Conservation (phyloP, 345 rosid genomes). For the Physaria fendleri region DNA sequence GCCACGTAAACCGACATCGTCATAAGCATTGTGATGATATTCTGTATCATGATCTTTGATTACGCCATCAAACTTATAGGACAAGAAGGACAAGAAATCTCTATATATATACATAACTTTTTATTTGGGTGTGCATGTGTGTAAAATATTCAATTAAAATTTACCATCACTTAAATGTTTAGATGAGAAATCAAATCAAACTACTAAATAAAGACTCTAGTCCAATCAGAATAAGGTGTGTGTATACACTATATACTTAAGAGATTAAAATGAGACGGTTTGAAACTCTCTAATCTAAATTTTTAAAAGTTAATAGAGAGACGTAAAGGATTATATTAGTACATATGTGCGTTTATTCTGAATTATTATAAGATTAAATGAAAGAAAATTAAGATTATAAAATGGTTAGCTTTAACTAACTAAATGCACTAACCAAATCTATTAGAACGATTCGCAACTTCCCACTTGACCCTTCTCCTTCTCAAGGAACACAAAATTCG, state of each 20-base stretch:
- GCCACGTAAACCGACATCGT: slow-evolving; percentile 27
- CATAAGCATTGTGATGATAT: slow-evolving; percentile 22
- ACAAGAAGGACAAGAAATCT: slow-evolving; percentile 4
- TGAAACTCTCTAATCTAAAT: neutral
- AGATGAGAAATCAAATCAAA: neutral
- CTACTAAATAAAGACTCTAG: neutral
- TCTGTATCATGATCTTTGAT: slow-evolving; percentile 21
- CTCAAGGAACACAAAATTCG: too few species aligned
- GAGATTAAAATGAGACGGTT: neutral
- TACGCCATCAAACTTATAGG: slow-evolving; percentile 28
- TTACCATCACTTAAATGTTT: neutral
- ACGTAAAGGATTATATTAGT: neutral
- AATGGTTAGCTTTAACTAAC: slow-evolving; percentile 56
- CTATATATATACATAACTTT: neutral
- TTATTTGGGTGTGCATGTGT: neutral
- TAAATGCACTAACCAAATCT: slow-evolving; percentile 38
- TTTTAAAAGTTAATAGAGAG: neutral
- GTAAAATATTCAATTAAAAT: neutral
- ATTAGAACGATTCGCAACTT: slow-evolving; percentile 25
- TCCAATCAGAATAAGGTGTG: neutral
- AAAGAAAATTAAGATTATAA: neutral
- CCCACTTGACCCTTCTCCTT: slow-evolving; percentile 66
- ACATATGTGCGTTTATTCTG: neutral
- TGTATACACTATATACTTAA: neutral
- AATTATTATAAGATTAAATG: neutral